Evolutionary conservation across 2,329 filamentous ascomycete genomes (phyloP).

Genomic region (Neonectria faginata): DNA sequence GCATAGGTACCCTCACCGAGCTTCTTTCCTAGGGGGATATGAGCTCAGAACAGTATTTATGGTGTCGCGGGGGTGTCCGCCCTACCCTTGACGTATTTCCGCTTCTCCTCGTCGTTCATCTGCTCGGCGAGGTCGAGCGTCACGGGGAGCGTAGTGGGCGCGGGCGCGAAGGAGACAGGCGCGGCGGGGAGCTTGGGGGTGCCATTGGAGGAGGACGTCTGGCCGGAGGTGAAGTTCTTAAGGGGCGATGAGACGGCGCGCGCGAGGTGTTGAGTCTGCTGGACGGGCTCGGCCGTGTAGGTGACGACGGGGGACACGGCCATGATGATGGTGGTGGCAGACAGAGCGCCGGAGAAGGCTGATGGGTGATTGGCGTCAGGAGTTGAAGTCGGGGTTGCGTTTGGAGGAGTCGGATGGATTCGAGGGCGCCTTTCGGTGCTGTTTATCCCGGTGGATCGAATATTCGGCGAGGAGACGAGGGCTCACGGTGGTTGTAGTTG

Average conservation of each 20-base stretch:
- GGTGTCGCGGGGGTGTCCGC: too few species aligned
- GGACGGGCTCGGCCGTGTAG: constrained; percentile 50
- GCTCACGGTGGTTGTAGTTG: background rate
- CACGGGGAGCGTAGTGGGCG: constrained; percentile 49
- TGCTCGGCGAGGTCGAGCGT: constrained; percentile 78
- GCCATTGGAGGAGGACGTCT: constrained; percentile 55
- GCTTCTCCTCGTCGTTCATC: constrained; percentile 83
- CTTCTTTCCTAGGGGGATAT: constrained; percentile 73
- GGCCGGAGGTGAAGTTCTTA: constrained; percentile 52
- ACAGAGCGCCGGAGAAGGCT: background rate
- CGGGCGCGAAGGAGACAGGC: constrained; percentile 45
- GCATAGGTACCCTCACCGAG: constrained; percentile 98
- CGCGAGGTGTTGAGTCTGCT: constrained; percentile 46
- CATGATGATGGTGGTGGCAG: constrained; percentile 50
- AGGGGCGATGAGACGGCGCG: constrained; percentile 58
- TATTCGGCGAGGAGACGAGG: background rate
- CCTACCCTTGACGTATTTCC: constrained; percentile 88
- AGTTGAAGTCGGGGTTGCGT: background rate
- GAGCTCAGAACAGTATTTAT: background rate
- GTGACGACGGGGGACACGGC: constrained; percentile 61
- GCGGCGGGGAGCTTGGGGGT: constrained; percentile 55
- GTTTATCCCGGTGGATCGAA: background rate
- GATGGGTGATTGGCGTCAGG: background rate
- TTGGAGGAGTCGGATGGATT: background rate
- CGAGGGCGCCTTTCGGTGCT: background rate